phyloP scores from a whole-genome alignment of 306 rosid genomes.

The Quercus ilex region DNA sequence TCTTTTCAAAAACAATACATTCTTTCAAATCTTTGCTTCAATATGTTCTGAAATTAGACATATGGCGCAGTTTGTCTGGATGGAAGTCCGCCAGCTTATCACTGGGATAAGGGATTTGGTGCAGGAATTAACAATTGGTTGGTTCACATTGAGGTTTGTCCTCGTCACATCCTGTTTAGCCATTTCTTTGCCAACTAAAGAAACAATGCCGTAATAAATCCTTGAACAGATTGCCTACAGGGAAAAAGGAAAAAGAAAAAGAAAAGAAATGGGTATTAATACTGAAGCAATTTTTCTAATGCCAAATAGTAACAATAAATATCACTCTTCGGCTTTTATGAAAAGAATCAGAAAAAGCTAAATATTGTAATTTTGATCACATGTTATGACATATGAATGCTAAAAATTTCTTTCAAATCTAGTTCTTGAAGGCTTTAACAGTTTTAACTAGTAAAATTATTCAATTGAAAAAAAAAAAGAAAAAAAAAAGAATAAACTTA shows the following conservation, averaged over 20 bases:
- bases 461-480: not conserved
- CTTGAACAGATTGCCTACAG: not conserved
- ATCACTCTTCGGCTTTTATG: not conserved
- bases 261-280: not conserved
- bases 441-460: not conserved
- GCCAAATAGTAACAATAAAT: no score
- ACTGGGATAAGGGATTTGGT: slow-evolving; percentile 66
- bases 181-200: slow-evolving; percentile 6
- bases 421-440: not conserved
- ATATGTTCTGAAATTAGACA: slow-evolving; percentile 13
- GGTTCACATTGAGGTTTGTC: slow-evolving; percentile 75
- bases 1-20: not conserved
- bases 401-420: not conserved
- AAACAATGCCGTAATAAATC: not conserved
- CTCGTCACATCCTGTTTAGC: slow-evolving; percentile 10
- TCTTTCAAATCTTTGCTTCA: not conserved
- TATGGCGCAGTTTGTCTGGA: slow-evolving; percentile 81
- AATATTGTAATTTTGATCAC: not conserved
- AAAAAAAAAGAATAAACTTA: not conserved
- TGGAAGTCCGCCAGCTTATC: slow-evolving; percentile 96
- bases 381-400: not conserved
- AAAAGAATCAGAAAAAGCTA: not conserved
- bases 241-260: no score
- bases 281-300: not conserved
- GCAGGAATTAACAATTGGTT: slow-evolving; percentile 80